Percentiles rank a stretch among this genome's conserved stretches.
Evolutionary conservation across 139 green algal species (phyloP).

Genomic region (Mychonastes homosphaera): DNA sequence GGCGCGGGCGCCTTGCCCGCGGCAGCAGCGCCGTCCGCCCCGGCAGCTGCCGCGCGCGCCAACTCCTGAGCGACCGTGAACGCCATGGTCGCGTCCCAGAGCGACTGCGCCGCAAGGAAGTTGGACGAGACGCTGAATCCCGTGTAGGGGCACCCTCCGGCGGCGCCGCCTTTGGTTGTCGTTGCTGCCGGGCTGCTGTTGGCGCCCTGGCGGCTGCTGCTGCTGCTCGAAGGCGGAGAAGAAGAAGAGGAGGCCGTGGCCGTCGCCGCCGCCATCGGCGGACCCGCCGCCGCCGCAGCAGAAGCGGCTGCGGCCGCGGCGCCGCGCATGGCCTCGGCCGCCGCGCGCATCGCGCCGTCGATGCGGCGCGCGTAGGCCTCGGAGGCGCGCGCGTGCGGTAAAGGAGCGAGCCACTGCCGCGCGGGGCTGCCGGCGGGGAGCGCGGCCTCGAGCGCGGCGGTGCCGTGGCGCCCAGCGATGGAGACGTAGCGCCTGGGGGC

Average conservation of each 20-base stretch:
- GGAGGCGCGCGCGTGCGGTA: conserved; percentile 19
- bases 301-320: too few relatives aligned
- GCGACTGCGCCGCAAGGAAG: conserved; percentile 36
- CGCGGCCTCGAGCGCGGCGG: conserved; percentile 13
- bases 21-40: background rate
- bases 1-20: background rate
- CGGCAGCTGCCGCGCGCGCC: background rate
- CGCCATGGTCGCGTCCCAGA: conserved; percentile 44
- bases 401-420: conserved; percentile 14
- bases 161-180: background rate
- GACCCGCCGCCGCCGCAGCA: too few relatives aligned
- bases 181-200: background rate
- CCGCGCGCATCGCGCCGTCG: conserved; percentile 16
- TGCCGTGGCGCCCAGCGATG: conserved; percentile 21
- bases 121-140: conserved; percentile 27
- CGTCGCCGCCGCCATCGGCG: too few relatives aligned
- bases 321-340: background rate
- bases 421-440: conserved; percentile 5
- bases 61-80: conserved; percentile 20
- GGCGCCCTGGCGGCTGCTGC: conserved; percentile 2
- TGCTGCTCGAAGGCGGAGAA: conserved; percentile 1
- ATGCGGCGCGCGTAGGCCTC: conserved; percentile 21
- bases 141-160: conserved; percentile 29
- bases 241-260: background rate
- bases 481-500: conserved; percentile 25